These are phyloP conservation scores for Stevia rebaudiana DNA, from an alignment of 140 eudicot species.

Conservation along the genomic window DNA sequence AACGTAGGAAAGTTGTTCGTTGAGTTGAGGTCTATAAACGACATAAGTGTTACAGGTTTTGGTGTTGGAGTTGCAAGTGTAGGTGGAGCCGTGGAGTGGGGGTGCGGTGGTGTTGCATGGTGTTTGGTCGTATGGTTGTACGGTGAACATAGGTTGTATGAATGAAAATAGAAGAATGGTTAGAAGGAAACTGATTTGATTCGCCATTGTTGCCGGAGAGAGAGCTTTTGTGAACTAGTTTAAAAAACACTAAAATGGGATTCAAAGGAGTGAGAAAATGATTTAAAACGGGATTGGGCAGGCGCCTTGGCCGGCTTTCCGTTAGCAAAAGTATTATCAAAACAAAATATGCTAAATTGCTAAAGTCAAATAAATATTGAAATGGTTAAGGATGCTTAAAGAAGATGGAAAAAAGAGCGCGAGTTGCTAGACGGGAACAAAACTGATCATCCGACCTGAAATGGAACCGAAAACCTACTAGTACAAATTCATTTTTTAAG, in stretches of 20 bases:
- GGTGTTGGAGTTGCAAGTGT: conserved; percentile 32
- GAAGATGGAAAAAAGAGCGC: no score
- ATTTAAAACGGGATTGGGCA: conserved; percentile 20
- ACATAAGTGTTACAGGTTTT: conserved; percentile 36
- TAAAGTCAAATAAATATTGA: no score
- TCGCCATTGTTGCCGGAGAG: conserved; percentile 11
- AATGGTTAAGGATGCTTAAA: no score
- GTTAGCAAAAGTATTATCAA: not conserved
- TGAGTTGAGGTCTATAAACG: conserved; percentile 40
- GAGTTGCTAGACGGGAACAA: no score
- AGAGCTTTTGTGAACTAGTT: conserved; percentile 1
- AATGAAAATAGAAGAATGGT: conserved; percentile 10
- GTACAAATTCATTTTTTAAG: no score
- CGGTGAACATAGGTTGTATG: conserved; percentile 4
- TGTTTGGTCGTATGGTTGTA: conserved; percentile 36
- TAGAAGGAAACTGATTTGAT: conserved; percentile 1
- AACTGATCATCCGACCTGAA: no score
- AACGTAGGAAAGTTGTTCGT: conserved; percentile 31
- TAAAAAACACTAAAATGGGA: not conserved
- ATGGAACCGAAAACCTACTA: no score
- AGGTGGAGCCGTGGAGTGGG: conserved; percentile 31
- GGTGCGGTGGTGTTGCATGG: conserved; percentile 30
- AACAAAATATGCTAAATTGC: no score
- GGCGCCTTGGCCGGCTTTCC: conserved; percentile 27
- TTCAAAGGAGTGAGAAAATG: not conserved